A percentile compares a stretch with the other conserved stretches of the same genome.
Evolutionary conservation across 805 yeast species (phyloP).

Genomic region (Candida saitoana): DNA sequence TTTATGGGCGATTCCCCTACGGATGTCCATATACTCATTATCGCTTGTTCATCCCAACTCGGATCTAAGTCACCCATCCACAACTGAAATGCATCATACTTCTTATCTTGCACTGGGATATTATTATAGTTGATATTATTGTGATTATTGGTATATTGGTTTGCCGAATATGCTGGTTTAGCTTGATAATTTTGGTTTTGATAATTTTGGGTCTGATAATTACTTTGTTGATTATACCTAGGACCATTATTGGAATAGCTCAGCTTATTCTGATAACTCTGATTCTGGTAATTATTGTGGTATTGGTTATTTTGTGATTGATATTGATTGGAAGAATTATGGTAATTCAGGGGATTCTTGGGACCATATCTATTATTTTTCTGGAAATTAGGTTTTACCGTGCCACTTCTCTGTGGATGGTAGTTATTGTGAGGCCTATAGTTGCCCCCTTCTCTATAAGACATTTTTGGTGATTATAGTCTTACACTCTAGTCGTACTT

Average conservation of each 20-base stretch:
- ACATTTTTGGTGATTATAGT: not conserved
- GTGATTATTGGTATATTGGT: conserved; percentile 6
- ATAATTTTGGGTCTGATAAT: not conserved
- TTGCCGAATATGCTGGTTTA: conserved; percentile 4
- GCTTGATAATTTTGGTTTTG: conserved; percentile 6
- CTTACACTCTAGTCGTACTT: not conserved
- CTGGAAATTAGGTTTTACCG: not conserved
- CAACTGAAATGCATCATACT: conserved; percentile 36
- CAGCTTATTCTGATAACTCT: not conserved
- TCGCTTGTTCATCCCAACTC: conserved; percentile 69
- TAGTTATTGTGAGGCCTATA: not conserved
- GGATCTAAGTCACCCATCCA: conserved; percentile 95
- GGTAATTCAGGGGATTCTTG: not conserved
- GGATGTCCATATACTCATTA: conserved; percentile 65
- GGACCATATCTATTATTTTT: conserved; percentile 3
- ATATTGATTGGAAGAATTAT: not conserved
- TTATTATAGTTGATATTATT: not conserved
- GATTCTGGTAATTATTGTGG: conserved; percentile 4
- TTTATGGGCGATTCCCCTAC: conserved; percentile 58
- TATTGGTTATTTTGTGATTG: conserved; percentile 3
- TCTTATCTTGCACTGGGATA: conserved; percentile 2
- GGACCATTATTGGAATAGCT: not conserved
- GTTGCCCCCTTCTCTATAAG: conserved; percentile 4
- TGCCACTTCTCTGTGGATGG: conserved; percentile 1
- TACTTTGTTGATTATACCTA: not conserved